Base-by-base conservation (phyloP, 495 filamentous ascomycete genomes). In the Bryoglossum gracile region DNA sequence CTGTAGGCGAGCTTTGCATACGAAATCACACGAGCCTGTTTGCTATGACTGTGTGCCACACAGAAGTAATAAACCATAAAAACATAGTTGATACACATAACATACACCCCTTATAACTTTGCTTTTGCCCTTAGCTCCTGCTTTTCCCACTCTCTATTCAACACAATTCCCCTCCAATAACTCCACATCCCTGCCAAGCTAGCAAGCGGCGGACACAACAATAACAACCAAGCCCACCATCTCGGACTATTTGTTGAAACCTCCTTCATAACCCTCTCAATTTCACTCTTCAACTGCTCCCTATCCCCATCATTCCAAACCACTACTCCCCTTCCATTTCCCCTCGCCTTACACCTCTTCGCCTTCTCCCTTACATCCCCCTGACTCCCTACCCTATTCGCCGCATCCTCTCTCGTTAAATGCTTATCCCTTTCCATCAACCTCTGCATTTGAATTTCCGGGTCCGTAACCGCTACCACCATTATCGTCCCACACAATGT, bases 261-360 rank as follows among this genome's bases (percentile, higher is more conserved):
- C 52, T 71, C 76, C 10, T 45, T 49, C 71, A 94, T 76, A 5
- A 80, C 82, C 48, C 63, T 68, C 44, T 68, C 65, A 1, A 97
- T 67, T 60, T 87, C 81, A 33, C 44, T 53, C 64, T 74, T 70
- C 58, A 97, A 60, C 43, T 87, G 77, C 30, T 77, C 79, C 59
- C 66, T 79, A 19, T 72, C 79, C 2, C 75, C 77, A 70, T 96
- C 90, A 73, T 98, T 98, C 82, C 81, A 83, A 11, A 97, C 76
- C 34, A 95, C 86, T 10, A 84, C 74, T 0, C 92, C 92, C 18
- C 72, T 65, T 25, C 70, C 70, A 44, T 62, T 62, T 9, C 86
- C 80, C 38, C 84, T 68, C 46, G 68, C 76, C 69, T 83, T 68
- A 30, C 79, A 81, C 67, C 85, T 68, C 58, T 68, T 69, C 36